Evolutionary conservation across 768 basidiomycete species (phyloP).

Genomic region (Mycena epipterygia): DNA sequence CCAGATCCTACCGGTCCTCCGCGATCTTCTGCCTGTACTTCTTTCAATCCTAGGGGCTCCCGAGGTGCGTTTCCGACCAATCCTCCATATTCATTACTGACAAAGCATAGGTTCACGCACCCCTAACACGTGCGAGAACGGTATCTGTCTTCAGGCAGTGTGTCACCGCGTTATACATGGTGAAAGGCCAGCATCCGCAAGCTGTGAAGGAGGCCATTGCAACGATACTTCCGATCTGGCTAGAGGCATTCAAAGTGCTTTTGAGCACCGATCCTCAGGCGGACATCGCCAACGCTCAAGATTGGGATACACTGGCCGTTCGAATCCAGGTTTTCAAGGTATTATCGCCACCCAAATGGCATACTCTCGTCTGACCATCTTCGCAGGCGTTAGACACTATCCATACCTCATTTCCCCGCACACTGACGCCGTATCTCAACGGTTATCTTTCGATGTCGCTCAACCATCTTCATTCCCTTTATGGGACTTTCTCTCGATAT

Average conservation of each 20-base stretch:
- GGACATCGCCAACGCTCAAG: slow-evolving; percentile 69
- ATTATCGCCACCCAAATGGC: slow-evolving; percentile 25
- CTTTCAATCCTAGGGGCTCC: slow-evolving; percentile 82
- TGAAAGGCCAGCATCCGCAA: slow-evolving; percentile 92
- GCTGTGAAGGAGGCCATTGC: slow-evolving; percentile 87
- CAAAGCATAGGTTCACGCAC: slow-evolving; percentile 69
- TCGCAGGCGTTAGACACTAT: slow-evolving; percentile 83
- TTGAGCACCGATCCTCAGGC: slow-evolving; percentile 72
- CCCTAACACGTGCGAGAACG: slow-evolving; percentile 87
- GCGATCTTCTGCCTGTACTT: slow-evolving; percentile 89
- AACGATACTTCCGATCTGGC: slow-evolving; percentile 89
- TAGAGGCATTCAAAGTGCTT: slow-evolving; percentile 89
- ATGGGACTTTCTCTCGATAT: slow-evolving; percentile 70
- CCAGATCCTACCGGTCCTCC: slow-evolving; percentile 93
- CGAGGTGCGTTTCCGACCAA: slow-evolving; percentile 61
- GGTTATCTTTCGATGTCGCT: slow-evolving; percentile 72
- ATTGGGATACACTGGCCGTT: slow-evolving; percentile 88
- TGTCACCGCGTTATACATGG: slow-evolving; percentile 91
- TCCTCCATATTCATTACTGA: slow-evolving; percentile 19
- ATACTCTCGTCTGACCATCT: slow-evolving; percentile 8
- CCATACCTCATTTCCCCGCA: slow-evolving; percentile 85
- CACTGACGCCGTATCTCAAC: slow-evolving; percentile 72
- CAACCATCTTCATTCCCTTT: slow-evolving; percentile 69
- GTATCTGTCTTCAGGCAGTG: slow-evolving; percentile 94
- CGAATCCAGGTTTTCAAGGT: slow-evolving; percentile 91